phyloP scores from a whole-genome alignment of 2,329 filamentous ascomycete genomes.

The Penicillium sp. region DNA sequence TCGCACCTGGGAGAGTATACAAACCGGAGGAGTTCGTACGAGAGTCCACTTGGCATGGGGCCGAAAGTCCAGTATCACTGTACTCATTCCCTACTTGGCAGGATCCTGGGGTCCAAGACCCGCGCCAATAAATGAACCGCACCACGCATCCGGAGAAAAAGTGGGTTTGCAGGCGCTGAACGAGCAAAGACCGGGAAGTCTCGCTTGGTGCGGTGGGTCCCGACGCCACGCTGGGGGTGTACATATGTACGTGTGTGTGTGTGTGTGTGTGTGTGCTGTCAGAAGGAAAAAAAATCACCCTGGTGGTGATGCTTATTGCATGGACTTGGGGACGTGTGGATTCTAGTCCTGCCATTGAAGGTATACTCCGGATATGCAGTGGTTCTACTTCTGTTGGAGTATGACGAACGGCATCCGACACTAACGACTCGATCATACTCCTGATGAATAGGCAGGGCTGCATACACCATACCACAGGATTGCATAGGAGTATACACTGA shows the following conservation, averaged over 20 bases:
- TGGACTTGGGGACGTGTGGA: no score
- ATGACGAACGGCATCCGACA: no score
- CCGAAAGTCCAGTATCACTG: conserved; percentile 6
- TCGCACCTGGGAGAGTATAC: no score
- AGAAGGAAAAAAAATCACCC: conserved; percentile 7
- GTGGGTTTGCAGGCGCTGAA: conserved; percentile 25
- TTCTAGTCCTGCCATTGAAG: no score
- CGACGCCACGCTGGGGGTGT: conserved; percentile 23
- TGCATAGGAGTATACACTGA: background rate
- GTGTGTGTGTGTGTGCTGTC: no score
- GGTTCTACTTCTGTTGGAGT: no score
- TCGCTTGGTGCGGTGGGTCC: conserved; percentile 26
- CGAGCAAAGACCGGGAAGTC: conserved; percentile 15
- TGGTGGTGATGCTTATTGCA: background rate
- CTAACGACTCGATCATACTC: background rate
- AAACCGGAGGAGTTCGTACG: conserved; percentile 20
- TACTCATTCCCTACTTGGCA: background rate
- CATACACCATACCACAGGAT: background rate
- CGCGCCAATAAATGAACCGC: conserved; percentile 22
- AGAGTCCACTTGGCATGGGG: conserved; percentile 13
- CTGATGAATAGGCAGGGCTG: background rate
- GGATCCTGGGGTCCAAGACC: conserved; percentile 22
- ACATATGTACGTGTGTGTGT: conserved; percentile 17
- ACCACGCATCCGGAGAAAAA: conserved; percentile 25
- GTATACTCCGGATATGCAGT: no score